Conservation (phyloP, 2,329 filamentous ascomycete species). For the Botrytis porri region DNA sequence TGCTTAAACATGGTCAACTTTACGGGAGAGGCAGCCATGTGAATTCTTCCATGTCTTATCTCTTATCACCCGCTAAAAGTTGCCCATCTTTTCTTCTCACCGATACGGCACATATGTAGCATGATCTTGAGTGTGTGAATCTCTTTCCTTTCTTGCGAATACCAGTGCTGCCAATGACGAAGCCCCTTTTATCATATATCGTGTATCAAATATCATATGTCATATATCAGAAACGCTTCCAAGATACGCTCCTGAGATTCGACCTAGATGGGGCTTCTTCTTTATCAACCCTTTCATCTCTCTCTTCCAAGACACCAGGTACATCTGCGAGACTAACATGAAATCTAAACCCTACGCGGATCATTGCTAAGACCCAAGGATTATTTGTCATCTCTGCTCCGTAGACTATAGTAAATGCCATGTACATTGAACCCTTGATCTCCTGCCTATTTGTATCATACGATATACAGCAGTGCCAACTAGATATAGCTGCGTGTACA, state of each 20-base stretch:
- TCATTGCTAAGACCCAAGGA: neutral
- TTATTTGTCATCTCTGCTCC: neutral
- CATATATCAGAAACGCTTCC: neutral
- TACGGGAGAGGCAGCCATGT: neutral
- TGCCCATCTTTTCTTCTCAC: neutral
- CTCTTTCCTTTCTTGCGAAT: neutral
- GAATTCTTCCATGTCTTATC: neutral
- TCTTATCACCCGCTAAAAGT: neutral
- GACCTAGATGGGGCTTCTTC: neutral
- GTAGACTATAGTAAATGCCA: neutral
- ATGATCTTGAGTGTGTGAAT: neutral
- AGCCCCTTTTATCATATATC: neutral
- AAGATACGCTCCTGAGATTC: neutral
- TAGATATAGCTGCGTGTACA: neutral
- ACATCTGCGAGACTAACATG: neutral
- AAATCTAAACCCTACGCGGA: neutral
- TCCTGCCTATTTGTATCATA: neutral
- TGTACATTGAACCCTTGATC: neutral
- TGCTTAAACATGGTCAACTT: neutral
- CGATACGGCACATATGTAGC: neutral
- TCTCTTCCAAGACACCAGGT: neutral
- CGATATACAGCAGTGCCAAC: neutral
- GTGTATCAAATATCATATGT: neutral
- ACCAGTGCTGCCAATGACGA: neutral
- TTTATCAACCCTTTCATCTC: neutral